phyloP scores from a whole-genome alignment of 2,329 filamentous ascomycete species.

The Xylariaceae sp. region DNA sequence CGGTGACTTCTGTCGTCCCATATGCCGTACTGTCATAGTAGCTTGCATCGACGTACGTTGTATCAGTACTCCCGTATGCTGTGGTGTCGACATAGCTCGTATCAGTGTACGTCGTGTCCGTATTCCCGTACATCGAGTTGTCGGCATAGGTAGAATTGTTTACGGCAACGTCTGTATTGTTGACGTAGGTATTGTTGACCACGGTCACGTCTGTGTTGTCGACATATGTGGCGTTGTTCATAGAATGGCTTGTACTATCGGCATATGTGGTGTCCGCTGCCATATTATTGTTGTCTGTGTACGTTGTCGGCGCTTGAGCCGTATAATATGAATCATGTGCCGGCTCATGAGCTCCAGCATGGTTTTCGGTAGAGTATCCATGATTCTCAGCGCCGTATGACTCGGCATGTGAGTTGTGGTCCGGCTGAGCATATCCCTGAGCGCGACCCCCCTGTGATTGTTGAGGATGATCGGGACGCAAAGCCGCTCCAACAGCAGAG shows the following conservation, averaged over 20 bases:
- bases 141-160: conserved; percentile 27
- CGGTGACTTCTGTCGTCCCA: conserved; percentile 16
- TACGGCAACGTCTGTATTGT: conserved; percentile 13
- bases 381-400: conserved; percentile 9
- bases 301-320: background rate
- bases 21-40: conserved; percentile 10
- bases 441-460: conserved; percentile 4
- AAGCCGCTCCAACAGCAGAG: conserved; percentile 14
- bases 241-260: conserved; percentile 16
- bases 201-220: conserved; percentile 2
- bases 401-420: background rate
- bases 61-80: too few relatives aligned
- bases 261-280: conserved; percentile 12
- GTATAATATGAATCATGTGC: conserved; percentile 7
- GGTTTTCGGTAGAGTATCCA: conserved; percentile 4
- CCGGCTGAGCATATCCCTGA: conserved; percentile 11
- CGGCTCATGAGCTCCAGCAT: conserved; percentile 1
- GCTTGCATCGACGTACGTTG: conserved; percentile 14
- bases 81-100: conserved; percentile 19
- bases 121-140: conserved; percentile 6
- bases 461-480: conserved; percentile 15
- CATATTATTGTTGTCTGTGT: conserved; percentile 15
- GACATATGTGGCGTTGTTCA: background rate
- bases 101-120: conserved; percentile 15
- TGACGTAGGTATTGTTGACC: conserved; percentile 21